Conservation (phyloP, 1,284 basidiomycete genomes). For the Malassezia psittaci region DNA sequence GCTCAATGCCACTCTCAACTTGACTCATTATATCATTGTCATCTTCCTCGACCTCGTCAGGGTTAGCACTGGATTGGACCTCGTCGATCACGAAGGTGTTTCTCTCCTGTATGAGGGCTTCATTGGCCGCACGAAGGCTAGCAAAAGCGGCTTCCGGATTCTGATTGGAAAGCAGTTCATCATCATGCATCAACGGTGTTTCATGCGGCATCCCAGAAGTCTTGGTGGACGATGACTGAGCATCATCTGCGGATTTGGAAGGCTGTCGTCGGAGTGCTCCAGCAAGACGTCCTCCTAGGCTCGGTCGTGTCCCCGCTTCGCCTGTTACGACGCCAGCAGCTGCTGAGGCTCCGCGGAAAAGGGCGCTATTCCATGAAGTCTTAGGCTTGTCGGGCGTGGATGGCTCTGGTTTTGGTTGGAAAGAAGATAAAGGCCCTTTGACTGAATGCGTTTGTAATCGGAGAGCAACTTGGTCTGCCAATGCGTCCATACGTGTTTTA, state of each 20-base stretch:
- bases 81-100: constrained; percentile 38
- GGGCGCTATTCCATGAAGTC: constrained; percentile 6
- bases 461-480: constrained; percentile 42
- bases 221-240: neutral
- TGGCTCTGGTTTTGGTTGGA: constrained; percentile 27
- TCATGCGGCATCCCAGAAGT: neutral
- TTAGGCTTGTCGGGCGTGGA: constrained; percentile 15
- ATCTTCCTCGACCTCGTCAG: constrained; percentile 20
- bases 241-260: neutral
- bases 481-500: constrained; percentile 40
- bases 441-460: constrained; percentile 42
- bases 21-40: constrained; percentile 15
- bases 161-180: constrained; percentile 17
- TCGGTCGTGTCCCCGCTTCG: constrained; percentile 19
- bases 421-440: constrained; percentile 39
- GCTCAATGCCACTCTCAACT: neutral
- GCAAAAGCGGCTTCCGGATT: constrained; percentile 32
- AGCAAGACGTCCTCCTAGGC: constrained; percentile 28
- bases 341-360: constrained; percentile 1
- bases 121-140: constrained; percentile 30
- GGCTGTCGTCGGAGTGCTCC: constrained; percentile 22
- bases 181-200: neutral
- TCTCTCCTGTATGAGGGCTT: constrained; percentile 30
- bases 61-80: constrained; percentile 17
- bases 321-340: constrained; percentile 15